Base-by-base conservation (phyloP, 1,284 basidiomycete genomes). In the Malassezia sp. region DNA sequence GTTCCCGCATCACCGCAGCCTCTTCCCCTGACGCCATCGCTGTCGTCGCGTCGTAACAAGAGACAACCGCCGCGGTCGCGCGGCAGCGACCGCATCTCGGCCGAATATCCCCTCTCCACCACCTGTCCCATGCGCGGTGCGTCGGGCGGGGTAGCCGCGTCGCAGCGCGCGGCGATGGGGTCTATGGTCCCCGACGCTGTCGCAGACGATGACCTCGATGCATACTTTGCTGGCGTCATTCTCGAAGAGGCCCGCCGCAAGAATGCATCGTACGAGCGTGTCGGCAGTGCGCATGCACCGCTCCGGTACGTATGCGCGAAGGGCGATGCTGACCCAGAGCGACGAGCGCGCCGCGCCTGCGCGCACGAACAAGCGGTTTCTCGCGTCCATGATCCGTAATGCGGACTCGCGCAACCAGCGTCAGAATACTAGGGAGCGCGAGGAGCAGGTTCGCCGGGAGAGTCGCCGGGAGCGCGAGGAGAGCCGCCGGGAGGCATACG, bases 401-500 rank as follows among this genome's bases (percentile, higher is more conserved):
- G 48, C 26, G 8, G 48, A 50, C 31, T 38, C 48, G 8, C 48
- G 45, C n/a, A 50, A 50, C 17, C 42, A 44, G 35, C 30, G 48
- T 5, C 42, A 45, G 17, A 27, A 45, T 23, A 15, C n/a, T n/a
- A n/a, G n/a, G n/a, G n/a, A n/a, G n/a, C n/a, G n/a, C n/a, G n/a
- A n/a, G n/a, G n/a, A n/a, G n/a, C n/a, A n/a, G n/a, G n/a, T n/a
- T n/a, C n/a, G n/a, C n/a, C n/a, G n/a, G n/a, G n/a, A n/a, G n/a
- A n/a, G n/a, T n/a, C n/a, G n/a, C n/a, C n/a, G n/a, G n/a, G n/a
- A n/a, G n/a, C n/a, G n/a, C n/a, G n/a, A n/a, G n/a, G n/a, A n/a
- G n/a, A n/a, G n/a, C n/a, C n/a, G n/a, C n/a, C n/a, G n/a, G n/a
- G 29, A 9, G 3, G 43, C 21, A 14, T 27, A 26, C 9, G 17